Evolutionary conservation across 2,329 filamentous ascomycete species (phyloP), one percentile per base, ranked within the genome.

Genomic region (Neofusicoccum parvum): DNA sequence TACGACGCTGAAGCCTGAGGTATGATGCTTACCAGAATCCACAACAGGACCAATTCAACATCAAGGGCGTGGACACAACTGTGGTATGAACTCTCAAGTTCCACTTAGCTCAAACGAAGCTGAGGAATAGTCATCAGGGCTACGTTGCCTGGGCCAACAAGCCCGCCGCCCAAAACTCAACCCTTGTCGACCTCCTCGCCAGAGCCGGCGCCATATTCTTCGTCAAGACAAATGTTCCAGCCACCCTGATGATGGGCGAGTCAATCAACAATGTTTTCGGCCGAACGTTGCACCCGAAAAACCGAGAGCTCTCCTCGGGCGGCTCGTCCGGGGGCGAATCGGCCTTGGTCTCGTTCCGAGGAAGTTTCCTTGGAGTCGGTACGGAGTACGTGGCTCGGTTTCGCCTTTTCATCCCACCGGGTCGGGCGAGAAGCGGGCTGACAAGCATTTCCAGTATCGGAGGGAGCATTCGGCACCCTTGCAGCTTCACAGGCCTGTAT

Each of bases 171-270:
- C 67, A 73, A 7, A 81, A 85, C 34, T 72, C 81, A 3, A 72
- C 76, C 3, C 74, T 84, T 0, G 79, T 77, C 1, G 68, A 74
- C 9, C 67, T 86, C 0, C 76, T 87, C 0, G 20, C 46, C 20
- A 73, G 72, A 0, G 79, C 81, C 2, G 86, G 86, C 5, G 85
- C 85, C 11, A 79, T 87, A 34, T 80, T 85, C 68, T 86, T 85
- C 70, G 83, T 84, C 68, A 86, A 87, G 76, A 87, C 85, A 0
- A 86, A 83, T 68, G 80, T 86, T 3, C 84, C 85, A 0, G 83
- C 81, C 10, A 81, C 82, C 34, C 82, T 85, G 77, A 85, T 86
- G 83, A 83, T 85, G 49, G 79, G 82, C 32, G 84, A 86, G 71
- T 81, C 78, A 4, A 2, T 32, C 5, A 32, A 32, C 27, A 32